Base-by-base conservation (phyloP, 441 rosid species). In the Mallotus repandus region DNA sequence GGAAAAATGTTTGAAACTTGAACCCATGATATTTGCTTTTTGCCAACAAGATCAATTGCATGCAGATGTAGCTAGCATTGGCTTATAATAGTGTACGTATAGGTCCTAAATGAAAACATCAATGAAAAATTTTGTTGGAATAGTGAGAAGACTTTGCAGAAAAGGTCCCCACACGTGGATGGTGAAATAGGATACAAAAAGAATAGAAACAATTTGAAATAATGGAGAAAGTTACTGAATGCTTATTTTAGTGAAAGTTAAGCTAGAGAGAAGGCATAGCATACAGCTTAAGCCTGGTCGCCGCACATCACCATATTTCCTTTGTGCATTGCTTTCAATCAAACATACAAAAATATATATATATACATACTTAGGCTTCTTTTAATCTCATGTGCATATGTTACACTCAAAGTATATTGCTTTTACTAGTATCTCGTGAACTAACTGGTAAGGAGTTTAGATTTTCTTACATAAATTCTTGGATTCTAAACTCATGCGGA, bases 171-270 rank as follows among this genome's bases (percentile, higher is more conserved):
- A 69, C 77, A 54, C 15, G 50, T 65, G 78, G 61, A 75, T 14
- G 32, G 66, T 68, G 81, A 78, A 72, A 77, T 59, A 52, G 63
- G 77, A 77, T 22, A 64, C 55, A 45, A 54, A 68, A 78, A 68
- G 32, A 66, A 71, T 38, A 65, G 83, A 81, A 79, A 77, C 86
- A 72, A 75, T 41, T 58, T 19, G 74, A 29, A 76, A 45, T 5
- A 21, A 46, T 67, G 68, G 65, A 45, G 66, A 54, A 63, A 67
- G 57, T 21, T 67, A 63, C 56, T 18, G 53, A 29, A 62, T 66
- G 25, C 29, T 63, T 69, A 59, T 77, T 82, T 80, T 66, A 14
- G 83, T 80, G 84, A 75, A 82, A 82, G 78, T 71, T 68, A 29
- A 29, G 32, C 32, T 29, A 73, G 66, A 62, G 48, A 54, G n/a